Evolutionary conservation across 176 grass and related monocot species (phyloP).

Genomic region (Coix lacrymajobi): DNA sequence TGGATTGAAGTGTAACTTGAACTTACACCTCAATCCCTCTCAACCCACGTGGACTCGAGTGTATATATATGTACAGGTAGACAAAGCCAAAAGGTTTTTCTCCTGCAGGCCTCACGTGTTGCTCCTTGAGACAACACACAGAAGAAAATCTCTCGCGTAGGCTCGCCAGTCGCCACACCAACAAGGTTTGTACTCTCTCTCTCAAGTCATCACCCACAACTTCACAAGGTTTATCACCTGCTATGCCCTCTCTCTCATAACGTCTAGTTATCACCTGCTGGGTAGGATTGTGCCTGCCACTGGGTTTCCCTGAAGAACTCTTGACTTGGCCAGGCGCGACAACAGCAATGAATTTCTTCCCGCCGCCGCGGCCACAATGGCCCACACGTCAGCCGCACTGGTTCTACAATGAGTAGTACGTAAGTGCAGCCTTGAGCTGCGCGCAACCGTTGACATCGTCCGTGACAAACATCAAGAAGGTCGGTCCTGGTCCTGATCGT

Average conservation of each 20-base stretch:
- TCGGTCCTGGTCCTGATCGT: neutral
- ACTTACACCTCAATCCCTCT: too few relatives aligned
- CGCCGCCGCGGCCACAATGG: neutral
- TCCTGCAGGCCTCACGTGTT: conserved; percentile 13
- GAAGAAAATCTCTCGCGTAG: neutral
- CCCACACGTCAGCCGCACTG: neutral
- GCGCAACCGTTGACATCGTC: conserved; percentile 31
- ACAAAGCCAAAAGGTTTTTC: neutral
- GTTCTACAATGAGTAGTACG: neutral
- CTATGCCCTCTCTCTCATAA: neutral
- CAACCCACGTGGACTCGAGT: too few relatives aligned
- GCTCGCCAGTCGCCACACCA: neutral
- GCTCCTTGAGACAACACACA: conserved; percentile 1
- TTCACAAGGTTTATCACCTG: neutral
- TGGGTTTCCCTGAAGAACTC: neutral
- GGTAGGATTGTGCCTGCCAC: neutral
- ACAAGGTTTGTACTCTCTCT: neutral
- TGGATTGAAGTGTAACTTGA: too few relatives aligned
- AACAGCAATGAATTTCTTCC: neutral
- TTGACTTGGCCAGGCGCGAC: neutral
- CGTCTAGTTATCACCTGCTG: conserved; percentile 12
- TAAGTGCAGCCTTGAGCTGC: neutral
- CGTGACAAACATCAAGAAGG: neutral
- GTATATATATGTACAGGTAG: too few relatives aligned
- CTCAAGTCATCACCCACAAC: neutral